These are phyloP conservation scores for Globisporangium ultimum DNA, from an alignment of 352 stramenopile genomes.

Conservation along the genomic window DNA sequence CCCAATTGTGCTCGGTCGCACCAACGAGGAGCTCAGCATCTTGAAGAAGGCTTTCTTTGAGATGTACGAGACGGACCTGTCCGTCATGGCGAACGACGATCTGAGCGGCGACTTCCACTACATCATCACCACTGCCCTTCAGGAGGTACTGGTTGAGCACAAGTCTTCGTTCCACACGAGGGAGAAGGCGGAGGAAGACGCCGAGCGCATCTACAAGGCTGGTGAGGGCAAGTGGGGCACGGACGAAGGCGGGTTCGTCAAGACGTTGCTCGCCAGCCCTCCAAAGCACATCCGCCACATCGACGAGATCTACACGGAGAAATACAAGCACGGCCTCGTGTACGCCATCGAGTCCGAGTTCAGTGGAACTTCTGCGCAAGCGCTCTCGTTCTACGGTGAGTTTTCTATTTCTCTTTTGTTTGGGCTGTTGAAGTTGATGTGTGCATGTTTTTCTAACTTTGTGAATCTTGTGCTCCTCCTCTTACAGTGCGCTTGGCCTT, in stretches of 20 bases:
- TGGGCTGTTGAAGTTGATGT: background rate
- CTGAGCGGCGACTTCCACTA: constrained; percentile 36
- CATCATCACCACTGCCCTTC: constrained; percentile 30
- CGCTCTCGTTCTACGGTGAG: constrained; percentile 54
- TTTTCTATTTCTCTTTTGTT: background rate
- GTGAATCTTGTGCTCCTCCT: background rate
- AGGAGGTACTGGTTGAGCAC: constrained; percentile 20
- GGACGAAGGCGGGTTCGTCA: constrained; percentile 64
- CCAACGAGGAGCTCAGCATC: constrained; percentile 32
- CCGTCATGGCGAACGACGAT: constrained; percentile 27
- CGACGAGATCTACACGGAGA: constrained; percentile 51
- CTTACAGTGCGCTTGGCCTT: constrained; percentile 17
- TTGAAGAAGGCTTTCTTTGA: constrained; percentile 47
- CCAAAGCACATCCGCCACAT: constrained; percentile 60
- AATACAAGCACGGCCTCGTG: constrained; percentile 51
- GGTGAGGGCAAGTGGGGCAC: constrained; percentile 80
- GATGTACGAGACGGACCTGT: constrained; percentile 37
- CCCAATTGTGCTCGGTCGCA: constrained; percentile 26
- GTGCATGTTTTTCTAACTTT: background rate
- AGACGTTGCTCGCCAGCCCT: constrained; percentile 54
- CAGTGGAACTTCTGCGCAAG: constrained; percentile 42
- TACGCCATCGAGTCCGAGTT: constrained; percentile 70
- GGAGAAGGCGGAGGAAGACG: constrained; percentile 60
- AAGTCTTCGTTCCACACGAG: constrained; percentile 50
- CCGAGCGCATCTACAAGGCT: constrained; percentile 66